Conservation (phyloP, 345 rosid genomes). For the Hypericum androsaemum region DNA sequence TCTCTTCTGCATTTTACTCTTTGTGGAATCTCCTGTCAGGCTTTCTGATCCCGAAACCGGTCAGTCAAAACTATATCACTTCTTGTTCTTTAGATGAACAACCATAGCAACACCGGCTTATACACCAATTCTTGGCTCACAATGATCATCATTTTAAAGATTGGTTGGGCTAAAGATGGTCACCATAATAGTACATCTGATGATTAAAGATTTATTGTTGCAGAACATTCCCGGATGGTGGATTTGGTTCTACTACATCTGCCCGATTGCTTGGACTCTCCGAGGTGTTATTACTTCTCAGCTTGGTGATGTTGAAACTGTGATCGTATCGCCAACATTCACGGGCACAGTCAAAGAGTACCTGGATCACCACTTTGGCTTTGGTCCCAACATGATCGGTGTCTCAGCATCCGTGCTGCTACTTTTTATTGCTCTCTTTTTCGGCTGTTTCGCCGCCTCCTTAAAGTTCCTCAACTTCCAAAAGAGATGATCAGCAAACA, state of each 20-base stretch:
- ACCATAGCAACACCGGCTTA: too few species aligned
- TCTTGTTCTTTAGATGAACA: too few species aligned
- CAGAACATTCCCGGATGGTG: constrained; percentile 88
- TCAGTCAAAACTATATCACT: constrained; percentile 23
- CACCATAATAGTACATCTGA: too few species aligned
- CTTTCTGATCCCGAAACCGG: constrained; percentile 71
- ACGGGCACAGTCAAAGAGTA: constrained; percentile 57
- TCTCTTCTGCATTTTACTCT: constrained; percentile 86
- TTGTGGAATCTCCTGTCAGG: constrained; percentile 87
- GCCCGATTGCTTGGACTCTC: constrained; percentile 84
- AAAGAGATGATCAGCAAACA: constrained; percentile 31
- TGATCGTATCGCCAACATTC: constrained; percentile 40
- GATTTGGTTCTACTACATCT: constrained; percentile 86
- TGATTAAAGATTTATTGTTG: constrained; percentile 4
- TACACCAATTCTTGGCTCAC: too few species aligned
- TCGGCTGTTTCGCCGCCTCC: constrained; percentile 51
- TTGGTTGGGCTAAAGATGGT: too few species aligned
- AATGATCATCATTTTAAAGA: background rate
- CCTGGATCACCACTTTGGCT: constrained; percentile 40
- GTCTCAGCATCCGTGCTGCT: constrained; percentile 42
- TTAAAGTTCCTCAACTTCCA: constrained; percentile 69
- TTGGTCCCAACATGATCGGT: constrained; percentile 33
- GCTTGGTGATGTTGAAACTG: constrained; percentile 69
- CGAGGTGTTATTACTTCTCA: constrained; percentile 62
- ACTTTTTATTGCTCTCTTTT: constrained; percentile 52